Percentiles rank a stretch among this genome's conserved stretches.
Evolutionary conservation across 2,329 filamentous ascomycete species (phyloP).

Genomic region (Thermomyces lanuginosus): DNA sequence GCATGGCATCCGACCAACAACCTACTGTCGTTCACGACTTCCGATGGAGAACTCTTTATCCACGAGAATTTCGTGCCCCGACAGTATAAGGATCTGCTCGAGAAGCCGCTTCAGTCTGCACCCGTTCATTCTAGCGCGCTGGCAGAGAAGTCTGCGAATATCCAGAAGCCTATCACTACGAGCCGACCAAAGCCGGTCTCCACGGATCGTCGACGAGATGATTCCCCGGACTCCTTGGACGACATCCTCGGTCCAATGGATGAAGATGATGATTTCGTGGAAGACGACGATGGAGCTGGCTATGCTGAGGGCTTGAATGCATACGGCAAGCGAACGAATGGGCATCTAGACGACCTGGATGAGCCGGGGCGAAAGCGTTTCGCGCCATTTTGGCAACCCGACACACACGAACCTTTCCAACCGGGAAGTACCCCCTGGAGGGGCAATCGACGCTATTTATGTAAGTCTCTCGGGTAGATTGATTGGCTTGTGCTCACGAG

Average conservation of each 20-base stretch:
- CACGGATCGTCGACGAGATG: slow-evolving; percentile 37
- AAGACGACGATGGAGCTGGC: slow-evolving; percentile 87
- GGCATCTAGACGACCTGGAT: slow-evolving; percentile 30
- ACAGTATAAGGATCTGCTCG: slow-evolving; percentile 33
- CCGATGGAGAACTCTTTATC: slow-evolving; percentile 85
- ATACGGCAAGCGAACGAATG: slow-evolving; percentile 46
- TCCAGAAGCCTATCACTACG: slow-evolving; percentile 38
- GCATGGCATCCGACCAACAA: slow-evolving; percentile 86
- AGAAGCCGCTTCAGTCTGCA: slow-evolving; percentile 50
- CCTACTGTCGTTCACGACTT: slow-evolving; percentile 77
- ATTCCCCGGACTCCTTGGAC: slow-evolving; percentile 62
- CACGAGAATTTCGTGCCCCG: slow-evolving; percentile 43
- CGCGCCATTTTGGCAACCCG: slow-evolving; percentile 39
- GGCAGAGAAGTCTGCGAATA: slow-evolving; percentile 51
- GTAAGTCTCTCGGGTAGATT: slow-evolving; percentile 22
- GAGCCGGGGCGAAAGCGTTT: slow-evolving; percentile 36
- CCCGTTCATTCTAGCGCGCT: slow-evolving; percentile 75
- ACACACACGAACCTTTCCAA: slow-evolving; percentile 73
- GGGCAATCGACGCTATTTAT: slow-evolving; percentile 83
- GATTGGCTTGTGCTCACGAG: slow-evolving; percentile 11
- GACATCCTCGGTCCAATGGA: slow-evolving; percentile 56
- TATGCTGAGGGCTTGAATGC: slow-evolving; percentile 53
- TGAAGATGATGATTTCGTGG: slow-evolving; percentile 66
- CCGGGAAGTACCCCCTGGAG: slow-evolving; percentile 92
- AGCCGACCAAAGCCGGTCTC: slow-evolving; percentile 41